Percentiles rank a stretch among this genome's conserved stretches.
Evolutionary conservation across 345 rosid species (phyloP).

Genomic region (Populus tremula): DNA sequence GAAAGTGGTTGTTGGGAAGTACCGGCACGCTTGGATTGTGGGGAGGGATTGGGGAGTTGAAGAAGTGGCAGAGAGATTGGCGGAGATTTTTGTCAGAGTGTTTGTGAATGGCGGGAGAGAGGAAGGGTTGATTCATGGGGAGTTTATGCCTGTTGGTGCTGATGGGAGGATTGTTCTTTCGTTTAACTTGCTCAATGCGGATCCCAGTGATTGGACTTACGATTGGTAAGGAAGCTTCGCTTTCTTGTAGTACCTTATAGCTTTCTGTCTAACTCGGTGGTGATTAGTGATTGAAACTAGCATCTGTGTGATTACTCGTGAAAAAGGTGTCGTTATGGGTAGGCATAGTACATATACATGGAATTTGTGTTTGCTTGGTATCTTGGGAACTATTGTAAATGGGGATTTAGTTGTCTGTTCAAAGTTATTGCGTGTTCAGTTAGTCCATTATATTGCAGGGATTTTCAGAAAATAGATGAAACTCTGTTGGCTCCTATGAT

Average conservation of each 20-base stretch:
- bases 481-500: constrained; percentile 56
- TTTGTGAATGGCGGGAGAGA: constrained; percentile 85
- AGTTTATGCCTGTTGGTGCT: constrained; percentile 94
- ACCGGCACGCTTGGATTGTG: constrained; percentile 81
- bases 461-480: constrained; percentile 65
- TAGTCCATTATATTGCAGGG: constrained; percentile 44
- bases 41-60: constrained; percentile 48
- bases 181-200: constrained; percentile 75
- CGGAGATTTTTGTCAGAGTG: constrained; percentile 66
- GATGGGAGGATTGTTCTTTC: constrained; percentile 88
- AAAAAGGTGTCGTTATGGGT: background rate
- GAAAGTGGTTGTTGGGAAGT: constrained; percentile 73
- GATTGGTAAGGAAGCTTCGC: constrained; percentile 56
- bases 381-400: constrained; percentile 9
- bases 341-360: background rate
- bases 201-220: constrained; percentile 81
- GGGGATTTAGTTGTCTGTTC: no score
- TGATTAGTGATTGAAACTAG: background rate
- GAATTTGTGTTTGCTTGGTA: background rate
- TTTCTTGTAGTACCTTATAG: background rate
- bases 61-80: constrained; percentile 40
- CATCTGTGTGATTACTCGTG: background rate
- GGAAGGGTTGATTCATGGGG: constrained; percentile 65
- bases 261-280: background rate
- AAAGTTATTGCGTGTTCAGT: no score